Conservation (phyloP, 1,284 basidiomycete species). For the Moesziomyces parantarcticus region DNA sequence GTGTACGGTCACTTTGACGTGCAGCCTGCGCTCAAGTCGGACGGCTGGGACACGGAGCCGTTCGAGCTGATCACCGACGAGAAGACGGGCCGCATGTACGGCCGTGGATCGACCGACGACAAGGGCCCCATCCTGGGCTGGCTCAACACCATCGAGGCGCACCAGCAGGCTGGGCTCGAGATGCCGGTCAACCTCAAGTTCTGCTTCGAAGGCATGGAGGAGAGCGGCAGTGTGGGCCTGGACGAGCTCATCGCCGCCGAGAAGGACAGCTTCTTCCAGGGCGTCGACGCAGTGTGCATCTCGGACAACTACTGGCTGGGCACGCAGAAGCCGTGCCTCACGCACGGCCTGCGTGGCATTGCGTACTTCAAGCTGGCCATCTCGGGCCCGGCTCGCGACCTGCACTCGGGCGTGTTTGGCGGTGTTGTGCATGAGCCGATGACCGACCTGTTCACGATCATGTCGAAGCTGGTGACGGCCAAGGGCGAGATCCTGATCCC, state of each 20-base stretch:
- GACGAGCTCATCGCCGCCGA: constrained; percentile 88
- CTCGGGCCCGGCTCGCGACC: constrained; percentile 84
- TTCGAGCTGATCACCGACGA: constrained; percentile 81
- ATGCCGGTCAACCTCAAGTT: constrained; percentile 94
- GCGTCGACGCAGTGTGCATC: constrained; percentile 95
- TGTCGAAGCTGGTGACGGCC: constrained; percentile 82
- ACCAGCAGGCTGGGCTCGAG: constrained; percentile 76
- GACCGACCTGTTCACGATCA: constrained; percentile 74
- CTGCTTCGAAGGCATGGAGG: constrained; percentile 98
- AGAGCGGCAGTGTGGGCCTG: constrained; percentile 90
- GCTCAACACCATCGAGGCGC: constrained; percentile 93
- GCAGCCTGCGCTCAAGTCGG: constrained; percentile 74
- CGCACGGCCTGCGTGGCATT: constrained; percentile 76
- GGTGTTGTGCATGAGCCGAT: constrained; percentile 71
- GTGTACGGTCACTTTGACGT: constrained; percentile 78
- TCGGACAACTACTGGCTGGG: constrained; percentile 70
- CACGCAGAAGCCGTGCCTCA: constrained; percentile 68
- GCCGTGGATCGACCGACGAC: constrained; percentile 73
- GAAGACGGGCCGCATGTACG: constrained; percentile 80
- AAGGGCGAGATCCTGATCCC: constrained; percentile 88
- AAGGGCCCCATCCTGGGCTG: constrained; percentile 76
- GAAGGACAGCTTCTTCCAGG: constrained; percentile 84
- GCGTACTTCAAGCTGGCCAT: constrained; percentile 88
- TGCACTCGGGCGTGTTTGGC: constrained; percentile 80
- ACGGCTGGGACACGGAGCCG: constrained; percentile 85